Evolutionary conservation across 306 rosid genomes (phyloP).

Genomic region (Quercus dentata): DNA sequence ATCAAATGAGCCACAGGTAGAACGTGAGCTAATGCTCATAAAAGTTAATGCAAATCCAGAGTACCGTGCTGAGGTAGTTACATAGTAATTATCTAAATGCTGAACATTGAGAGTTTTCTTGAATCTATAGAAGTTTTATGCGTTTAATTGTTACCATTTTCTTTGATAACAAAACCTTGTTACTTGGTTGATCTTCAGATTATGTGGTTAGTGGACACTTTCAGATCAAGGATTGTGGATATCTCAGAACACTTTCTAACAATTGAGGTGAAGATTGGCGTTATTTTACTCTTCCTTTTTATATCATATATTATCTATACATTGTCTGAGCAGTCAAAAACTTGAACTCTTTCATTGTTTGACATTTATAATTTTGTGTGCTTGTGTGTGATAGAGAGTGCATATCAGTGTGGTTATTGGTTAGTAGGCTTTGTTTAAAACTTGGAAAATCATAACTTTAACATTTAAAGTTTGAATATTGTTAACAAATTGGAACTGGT

Average conservation of each 20-base stretch:
- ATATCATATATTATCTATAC: not conserved
- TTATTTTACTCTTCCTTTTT: not conserved
- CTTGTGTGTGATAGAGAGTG: too few species aligned
- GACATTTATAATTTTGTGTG: not conserved
- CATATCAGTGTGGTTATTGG: not conserved
- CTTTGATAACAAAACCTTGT: slow-evolving; percentile 11
- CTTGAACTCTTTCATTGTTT: not conserved
- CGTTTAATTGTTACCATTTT: not conserved
- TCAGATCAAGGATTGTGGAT: slow-evolving; percentile 77
- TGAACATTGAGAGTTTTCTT: not conserved
- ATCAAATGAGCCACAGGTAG: slow-evolving; percentile 72
- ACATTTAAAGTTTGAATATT: not conserved
- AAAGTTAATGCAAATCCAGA: slow-evolving; percentile 53
- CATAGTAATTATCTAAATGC: not conserved
- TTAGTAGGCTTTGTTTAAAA: not conserved
- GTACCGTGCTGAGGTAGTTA: slow-evolving; percentile 54
- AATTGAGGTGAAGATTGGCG: slow-evolving; percentile 51
- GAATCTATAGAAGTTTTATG: not conserved
- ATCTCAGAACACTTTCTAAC: slow-evolving; percentile 66
- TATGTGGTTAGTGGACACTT: slow-evolving; percentile 72
- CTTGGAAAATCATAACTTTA: not conserved
- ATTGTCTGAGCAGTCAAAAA: not conserved
- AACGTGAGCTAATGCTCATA: slow-evolving; percentile 75
- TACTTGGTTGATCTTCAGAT: slow-evolving; percentile 38
- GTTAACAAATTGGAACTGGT: not conserved